These are phyloP conservation scores for Sphaceloma murrayae DNA, from an alignment of 2,329 filamentous ascomycete genomes.

Conservation along the genomic window DNA sequence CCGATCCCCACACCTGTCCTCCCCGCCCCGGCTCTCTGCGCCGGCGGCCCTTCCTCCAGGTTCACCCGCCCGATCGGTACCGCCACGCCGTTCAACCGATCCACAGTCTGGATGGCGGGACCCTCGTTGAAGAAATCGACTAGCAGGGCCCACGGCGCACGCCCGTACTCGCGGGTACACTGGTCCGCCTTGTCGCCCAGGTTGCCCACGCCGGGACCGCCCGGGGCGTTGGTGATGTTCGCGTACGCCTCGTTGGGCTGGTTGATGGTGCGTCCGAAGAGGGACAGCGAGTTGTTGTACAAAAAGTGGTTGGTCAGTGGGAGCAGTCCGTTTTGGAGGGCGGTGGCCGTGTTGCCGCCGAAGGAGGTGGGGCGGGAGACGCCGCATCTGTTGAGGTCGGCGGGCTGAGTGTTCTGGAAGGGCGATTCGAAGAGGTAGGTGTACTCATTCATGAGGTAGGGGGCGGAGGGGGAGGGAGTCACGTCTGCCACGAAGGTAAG, in stretches of 20 bases:
- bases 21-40: neutral
- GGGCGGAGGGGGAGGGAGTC: slow-evolving; percentile 29
- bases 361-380: slow-evolving; percentile 54
- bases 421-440: slow-evolving; percentile 62
- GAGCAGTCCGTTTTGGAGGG: slow-evolving; percentile 51
- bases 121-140: slow-evolving; percentile 74
- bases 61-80: slow-evolving; percentile 36
- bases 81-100: slow-evolving; percentile 54
- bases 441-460: slow-evolving; percentile 57
- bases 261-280: slow-evolving; percentile 42
- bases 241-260: slow-evolving; percentile 54
- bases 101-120: slow-evolving; percentile 58
- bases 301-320: slow-evolving; percentile 76
- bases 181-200: slow-evolving; percentile 39
- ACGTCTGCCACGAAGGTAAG: slow-evolving; percentile 58
- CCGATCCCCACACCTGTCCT: neutral
- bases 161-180: slow-evolving; percentile 52
- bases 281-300: slow-evolving; percentile 44
- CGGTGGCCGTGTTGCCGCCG: slow-evolving; percentile 38
- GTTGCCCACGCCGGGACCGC: slow-evolving; percentile 43
- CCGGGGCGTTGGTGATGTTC: slow-evolving; percentile 55
- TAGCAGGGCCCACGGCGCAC: slow-evolving; percentile 60
- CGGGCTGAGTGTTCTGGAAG: slow-evolving; percentile 53
- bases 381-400: slow-evolving; percentile 59
- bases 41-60: slow-evolving; percentile 19